phyloP scores from a whole-genome alignment of 331 rosid genomes.

The Saraca asoca region DNA sequence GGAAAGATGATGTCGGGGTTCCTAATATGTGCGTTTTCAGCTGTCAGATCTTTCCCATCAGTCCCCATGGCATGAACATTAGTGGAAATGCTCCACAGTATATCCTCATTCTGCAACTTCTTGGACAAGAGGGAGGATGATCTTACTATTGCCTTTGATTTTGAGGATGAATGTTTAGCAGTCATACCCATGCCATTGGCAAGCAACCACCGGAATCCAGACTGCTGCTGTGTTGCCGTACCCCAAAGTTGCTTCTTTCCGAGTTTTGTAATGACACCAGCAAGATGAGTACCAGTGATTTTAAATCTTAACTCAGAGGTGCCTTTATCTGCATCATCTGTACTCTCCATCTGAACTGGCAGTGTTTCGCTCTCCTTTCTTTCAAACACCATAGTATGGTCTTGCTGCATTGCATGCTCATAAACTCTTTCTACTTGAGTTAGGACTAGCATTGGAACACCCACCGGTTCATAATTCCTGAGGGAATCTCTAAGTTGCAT shows the following conservation, averaged over 20 bases:
- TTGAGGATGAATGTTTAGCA: constrained; percentile 48
- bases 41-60: constrained; percentile 26
- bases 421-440: constrained; percentile 57
- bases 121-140: constrained; percentile 37
- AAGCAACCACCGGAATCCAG: constrained; percentile 69
- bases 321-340: constrained; percentile 3
- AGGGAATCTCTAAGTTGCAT: constrained; percentile 72
- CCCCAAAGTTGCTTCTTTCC: constrained; percentile 57
- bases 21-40: constrained; percentile 44
- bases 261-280: constrained; percentile 50
- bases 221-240: constrained; percentile 53
- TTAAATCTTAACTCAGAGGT: constrained; percentile 37
- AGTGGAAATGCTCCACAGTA: constrained; percentile 74
- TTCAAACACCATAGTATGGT: constrained; percentile 7
- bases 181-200: constrained; percentile 56
- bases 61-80: constrained; percentile 30
- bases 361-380: constrained; percentile 14
- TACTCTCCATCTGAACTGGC: constrained; percentile 23
- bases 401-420: constrained; percentile 24
- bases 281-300: constrained; percentile 52
- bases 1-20: constrained; percentile 62
- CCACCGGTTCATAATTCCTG: constrained; percentile 68
- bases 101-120: constrained; percentile 42
- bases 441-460: constrained; percentile 64
- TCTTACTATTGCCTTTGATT: constrained; percentile 49